These are phyloP conservation scores for Tolypocladium album DNA, from an alignment of 2,329 filamentous ascomycete species.

Conservation along the genomic window DNA sequence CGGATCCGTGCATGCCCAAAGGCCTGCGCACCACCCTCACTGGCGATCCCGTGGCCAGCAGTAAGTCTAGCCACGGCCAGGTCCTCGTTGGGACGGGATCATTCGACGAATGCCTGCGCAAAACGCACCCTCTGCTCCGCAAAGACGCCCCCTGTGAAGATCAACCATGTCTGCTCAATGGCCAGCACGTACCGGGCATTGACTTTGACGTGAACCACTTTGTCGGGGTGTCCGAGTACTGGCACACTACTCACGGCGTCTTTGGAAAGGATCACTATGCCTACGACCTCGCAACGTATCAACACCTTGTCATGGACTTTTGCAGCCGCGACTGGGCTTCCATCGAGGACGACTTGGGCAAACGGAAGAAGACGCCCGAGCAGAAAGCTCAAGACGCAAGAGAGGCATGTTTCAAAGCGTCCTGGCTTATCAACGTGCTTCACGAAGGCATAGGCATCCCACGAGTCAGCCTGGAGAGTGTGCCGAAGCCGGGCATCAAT, in stretches of 20 bases:
- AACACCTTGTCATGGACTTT: constrained; percentile 72
- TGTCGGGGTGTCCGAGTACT: constrained; percentile 94
- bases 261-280: constrained; percentile 71
- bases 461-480: constrained; percentile 65
- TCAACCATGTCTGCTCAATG: constrained; percentile 78
- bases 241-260: constrained; percentile 95
- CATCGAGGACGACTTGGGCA: constrained; percentile 56
- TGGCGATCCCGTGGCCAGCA: constrained; percentile 43
- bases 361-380: constrained; percentile 62
- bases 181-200: constrained; percentile 86
- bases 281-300: constrained; percentile 86
- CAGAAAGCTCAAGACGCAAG: constrained; percentile 70
- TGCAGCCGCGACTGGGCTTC: constrained; percentile 74
- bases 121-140: constrained; percentile 76
- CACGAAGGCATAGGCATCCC: constrained; percentile 95
- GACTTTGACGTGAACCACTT: constrained; percentile 98
- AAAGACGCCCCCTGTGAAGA: constrained; percentile 81
- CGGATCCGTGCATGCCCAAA: constrained; percentile 81
- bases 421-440: constrained; percentile 93
- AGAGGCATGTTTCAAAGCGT: constrained; percentile 94
- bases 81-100: constrained; percentile 72
- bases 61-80: constrained; percentile 24
- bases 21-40: constrained; percentile 64
- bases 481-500: constrained; percentile 46
- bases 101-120: constrained; percentile 74